Evolutionary conservation across 805 yeast genomes (phyloP).

Genomic region (Dipodascopsis tothii): DNA sequence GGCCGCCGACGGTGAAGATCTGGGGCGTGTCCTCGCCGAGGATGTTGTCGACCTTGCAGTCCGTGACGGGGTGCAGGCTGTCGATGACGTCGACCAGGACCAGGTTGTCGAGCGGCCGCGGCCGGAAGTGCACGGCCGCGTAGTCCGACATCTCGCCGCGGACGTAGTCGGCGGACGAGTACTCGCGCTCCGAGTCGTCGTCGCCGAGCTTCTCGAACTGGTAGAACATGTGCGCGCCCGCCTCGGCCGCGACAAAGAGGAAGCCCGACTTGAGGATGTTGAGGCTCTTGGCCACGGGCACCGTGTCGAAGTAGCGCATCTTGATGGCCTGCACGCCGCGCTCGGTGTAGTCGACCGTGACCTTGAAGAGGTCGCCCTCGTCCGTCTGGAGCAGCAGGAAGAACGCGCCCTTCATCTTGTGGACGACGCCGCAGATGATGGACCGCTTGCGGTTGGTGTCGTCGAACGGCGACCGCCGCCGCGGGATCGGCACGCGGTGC

Average conservation of each 20-base stretch:
- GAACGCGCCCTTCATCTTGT: constrained; percentile 54
- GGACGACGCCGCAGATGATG: constrained; percentile 55
- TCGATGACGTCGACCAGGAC: constrained; percentile 47
- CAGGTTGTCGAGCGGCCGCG: constrained; percentile 43
- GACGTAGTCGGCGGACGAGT: constrained; percentile 29
- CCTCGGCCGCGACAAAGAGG: constrained; percentile 57
- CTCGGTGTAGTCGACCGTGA: constrained; percentile 44
- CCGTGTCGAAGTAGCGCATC: constrained; percentile 70
- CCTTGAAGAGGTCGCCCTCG: constrained; percentile 68
- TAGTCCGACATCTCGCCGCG: constrained; percentile 33
- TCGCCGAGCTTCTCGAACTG: constrained; percentile 75
- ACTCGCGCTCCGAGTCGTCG: constrained; percentile 39
- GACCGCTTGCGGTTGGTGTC: constrained; percentile 23
- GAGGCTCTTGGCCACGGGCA: constrained; percentile 51
- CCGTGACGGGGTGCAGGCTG: constrained; percentile 47
- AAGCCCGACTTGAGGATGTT: constrained; percentile 68
- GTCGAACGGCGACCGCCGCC: constrained; percentile 29
- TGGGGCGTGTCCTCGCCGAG: constrained; percentile 36
- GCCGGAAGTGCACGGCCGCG: constrained; percentile 25
- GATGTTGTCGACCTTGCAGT: constrained; percentile 33
- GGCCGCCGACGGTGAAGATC: constrained; percentile 39
- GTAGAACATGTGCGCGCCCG: constrained; percentile 58
- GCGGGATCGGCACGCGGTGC: constrained; percentile 50
- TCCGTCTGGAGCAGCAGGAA: constrained; percentile 65
- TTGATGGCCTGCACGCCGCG: constrained; percentile 37